A percentile compares a stretch with the other conserved stretches of the same genome.
These are phyloP conservation scores for Spizellomyces sp. DNA, from an alignment of 192 early-diverging fungal genomes.

Conservation along the genomic window DNA sequence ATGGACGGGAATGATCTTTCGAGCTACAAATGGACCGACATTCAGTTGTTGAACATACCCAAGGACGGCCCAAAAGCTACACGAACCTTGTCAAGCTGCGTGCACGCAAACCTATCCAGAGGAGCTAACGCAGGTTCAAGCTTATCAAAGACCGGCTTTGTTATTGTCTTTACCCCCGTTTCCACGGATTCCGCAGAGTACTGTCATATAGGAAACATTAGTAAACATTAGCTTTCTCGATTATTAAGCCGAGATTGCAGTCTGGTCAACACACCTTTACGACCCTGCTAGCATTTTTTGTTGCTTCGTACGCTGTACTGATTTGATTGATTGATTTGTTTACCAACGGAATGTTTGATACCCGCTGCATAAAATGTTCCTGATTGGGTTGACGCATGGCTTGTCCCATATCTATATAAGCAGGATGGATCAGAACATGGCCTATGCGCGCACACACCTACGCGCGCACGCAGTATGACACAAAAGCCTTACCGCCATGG, in stretches of 20 bases:
- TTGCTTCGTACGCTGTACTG: conserved; percentile 69
- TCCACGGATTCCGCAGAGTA: conserved; percentile 79
- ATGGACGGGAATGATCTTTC: conserved; percentile 40
- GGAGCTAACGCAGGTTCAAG: conserved; percentile 67
- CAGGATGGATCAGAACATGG: background rate
- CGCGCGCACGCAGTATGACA: background rate
- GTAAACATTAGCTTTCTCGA: no score
- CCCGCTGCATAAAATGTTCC: conserved; percentile 70
- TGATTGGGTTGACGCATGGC: conserved; percentile 7
- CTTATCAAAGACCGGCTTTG: conserved; percentile 72
- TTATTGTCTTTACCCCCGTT: conserved; percentile 69
- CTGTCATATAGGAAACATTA: conserved; percentile 12
- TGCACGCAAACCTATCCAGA: conserved; percentile 76
- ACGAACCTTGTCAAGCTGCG: conserved; percentile 69
- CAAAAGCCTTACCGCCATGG: background rate
- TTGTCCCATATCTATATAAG: background rate
- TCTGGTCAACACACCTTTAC: conserved; percentile 40
- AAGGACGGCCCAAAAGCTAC: background rate
- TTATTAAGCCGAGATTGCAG: no score
- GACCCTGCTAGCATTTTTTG: conserved; percentile 62
- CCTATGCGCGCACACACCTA: background rate
- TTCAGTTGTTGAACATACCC: background rate
- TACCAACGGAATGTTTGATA: conserved; percentile 78
- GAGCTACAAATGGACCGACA: conserved; percentile 18
- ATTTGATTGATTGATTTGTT: conserved; percentile 63